phyloP scores from a whole-genome alignment of 345 rosid species.

The Eucalyptus sp. region DNA sequence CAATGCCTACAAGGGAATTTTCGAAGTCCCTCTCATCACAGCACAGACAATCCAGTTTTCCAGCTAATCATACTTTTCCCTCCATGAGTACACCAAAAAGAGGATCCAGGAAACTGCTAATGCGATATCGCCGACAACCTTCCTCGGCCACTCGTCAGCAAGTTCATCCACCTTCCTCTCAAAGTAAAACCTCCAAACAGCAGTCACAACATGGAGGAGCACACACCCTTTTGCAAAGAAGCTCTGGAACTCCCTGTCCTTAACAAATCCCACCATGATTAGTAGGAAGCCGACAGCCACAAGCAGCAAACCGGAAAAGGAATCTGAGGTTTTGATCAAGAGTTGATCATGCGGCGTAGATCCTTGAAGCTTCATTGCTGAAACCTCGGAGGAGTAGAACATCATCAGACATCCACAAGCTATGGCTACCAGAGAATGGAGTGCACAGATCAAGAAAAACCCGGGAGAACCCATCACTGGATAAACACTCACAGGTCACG shows the following conservation, averaged over 20 bases:
- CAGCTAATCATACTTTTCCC: conserved; percentile 77
- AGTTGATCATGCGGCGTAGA: conserved; percentile 90
- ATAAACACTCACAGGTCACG: neutral
- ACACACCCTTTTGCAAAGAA: conserved; percentile 82
- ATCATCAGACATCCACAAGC: conserved; percentile 69
- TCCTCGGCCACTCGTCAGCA: conserved; percentile 58
- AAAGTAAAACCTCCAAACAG: conserved; percentile 68
- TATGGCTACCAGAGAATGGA: conserved; percentile 69
- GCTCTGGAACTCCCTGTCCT: conserved; percentile 64
- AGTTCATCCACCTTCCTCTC: conserved; percentile 60
- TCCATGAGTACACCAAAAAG: conserved; percentile 80
- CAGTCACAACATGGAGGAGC: conserved; percentile 56
- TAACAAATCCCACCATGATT: conserved; percentile 81
- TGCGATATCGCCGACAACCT: conserved; percentile 59
- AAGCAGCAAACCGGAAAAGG: conserved; percentile 86
- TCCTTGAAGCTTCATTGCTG: conserved; percentile 63
- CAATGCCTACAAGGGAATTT: neutral
- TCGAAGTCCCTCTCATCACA: neutral
- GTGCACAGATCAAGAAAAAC: conserved; percentile 41
- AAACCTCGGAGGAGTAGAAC: conserved; percentile 61
- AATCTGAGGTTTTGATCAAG: conserved; percentile 72
- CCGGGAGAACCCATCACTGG: conserved; percentile 22
- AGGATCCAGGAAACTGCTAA: conserved; percentile 76
- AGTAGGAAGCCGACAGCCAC: conserved; percentile 58
- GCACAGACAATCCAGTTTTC: neutral